Base-by-base conservation (phyloP, 2,329 filamentous ascomycete species). In the Trichoderma polysporum region DNA sequence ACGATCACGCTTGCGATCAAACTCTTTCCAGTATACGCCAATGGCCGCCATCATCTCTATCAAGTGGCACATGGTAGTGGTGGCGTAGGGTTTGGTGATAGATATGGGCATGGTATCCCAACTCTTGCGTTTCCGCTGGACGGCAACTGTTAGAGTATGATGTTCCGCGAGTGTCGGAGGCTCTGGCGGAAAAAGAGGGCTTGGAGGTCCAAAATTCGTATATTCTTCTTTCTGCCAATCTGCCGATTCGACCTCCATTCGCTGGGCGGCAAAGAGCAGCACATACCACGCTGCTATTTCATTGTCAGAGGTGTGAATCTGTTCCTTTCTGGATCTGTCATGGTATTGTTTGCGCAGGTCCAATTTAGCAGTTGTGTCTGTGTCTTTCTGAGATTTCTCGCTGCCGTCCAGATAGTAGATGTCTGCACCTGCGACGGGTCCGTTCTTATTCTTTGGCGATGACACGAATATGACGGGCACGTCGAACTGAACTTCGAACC, bases 21-120 rank as follows among this genome's bases (percentile, higher is more conserved):
- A 88, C 63, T 85, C 83, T 69, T 84, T 85, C 86, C 86, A 88
- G 74, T 88, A 82, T 8, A 88, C 79, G 8, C 86, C 84, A 17
- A 87, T 75, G 66, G 83, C 81, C 4, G 83, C 83, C 29, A 84
- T 79, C 68, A 86, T 82, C 76, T 86, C 85, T 33, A 87, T 75
- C 3, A 86, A 73, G 69, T 86, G 85, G 64, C 81, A 85, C 68
- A 86, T 84, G n/a, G 84, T 83, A 0, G 82, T 85, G 0, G 82
- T 86, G 2, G 83, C 84, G 58, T 84, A 86, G 0, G 84, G 84
- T 39, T 82, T 82, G 39, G 77, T 79, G 58, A 85, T 73, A 35
- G 77, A 76, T 1, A 76, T 64, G 1, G 84, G 84, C 82, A 86
- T 85, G 1, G 79, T 84, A 69, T 85, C 83, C 83, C 83, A 85